phyloP scores from a whole-genome alignment of 2,329 filamentous ascomycete species.

The Fusarium denticulatum region DNA sequence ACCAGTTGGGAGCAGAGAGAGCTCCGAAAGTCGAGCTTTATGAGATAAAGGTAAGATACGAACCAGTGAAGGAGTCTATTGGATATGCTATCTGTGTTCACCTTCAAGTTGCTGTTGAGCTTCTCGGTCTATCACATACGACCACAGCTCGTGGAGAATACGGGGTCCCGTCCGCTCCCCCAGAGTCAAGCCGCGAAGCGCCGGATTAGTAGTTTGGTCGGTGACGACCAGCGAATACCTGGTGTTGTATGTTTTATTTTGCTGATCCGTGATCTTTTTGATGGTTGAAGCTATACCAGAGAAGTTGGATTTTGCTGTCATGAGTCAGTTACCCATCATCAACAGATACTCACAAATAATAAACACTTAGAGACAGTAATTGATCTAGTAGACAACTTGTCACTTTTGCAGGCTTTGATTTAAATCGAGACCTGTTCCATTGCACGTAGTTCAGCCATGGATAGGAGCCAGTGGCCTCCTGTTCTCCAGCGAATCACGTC shows the following conservation, averaged over 20 bases:
- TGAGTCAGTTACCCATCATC: background rate
- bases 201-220: conserved; percentile 29
- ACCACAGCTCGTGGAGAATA: conserved; percentile 30
- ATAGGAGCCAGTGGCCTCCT: background rate
- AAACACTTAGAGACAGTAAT: background rate
- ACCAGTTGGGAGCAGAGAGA: background rate
- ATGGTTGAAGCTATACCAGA: background rate
- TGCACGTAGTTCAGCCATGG: background rate
- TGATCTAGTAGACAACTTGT: too few relatives aligned
- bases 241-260: conserved; percentile 27
- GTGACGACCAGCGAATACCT: conserved; percentile 28
- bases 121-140: background rate
- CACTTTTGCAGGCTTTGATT: background rate
- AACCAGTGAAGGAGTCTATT: too few relatives aligned
- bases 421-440: background rate
- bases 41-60: background rate
- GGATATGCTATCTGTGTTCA: too few relatives aligned
- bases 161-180: conserved; percentile 29
- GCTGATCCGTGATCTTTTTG: background rate
- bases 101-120: background rate
- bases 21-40: too few relatives aligned
- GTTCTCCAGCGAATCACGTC: background rate
- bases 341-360: background rate
- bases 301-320: background rate
- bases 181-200: conserved; percentile 26